Evolutionary conservation across 768 basidiomycete species (phyloP).

Genomic region (Neoboletus brunneissimus): DNA sequence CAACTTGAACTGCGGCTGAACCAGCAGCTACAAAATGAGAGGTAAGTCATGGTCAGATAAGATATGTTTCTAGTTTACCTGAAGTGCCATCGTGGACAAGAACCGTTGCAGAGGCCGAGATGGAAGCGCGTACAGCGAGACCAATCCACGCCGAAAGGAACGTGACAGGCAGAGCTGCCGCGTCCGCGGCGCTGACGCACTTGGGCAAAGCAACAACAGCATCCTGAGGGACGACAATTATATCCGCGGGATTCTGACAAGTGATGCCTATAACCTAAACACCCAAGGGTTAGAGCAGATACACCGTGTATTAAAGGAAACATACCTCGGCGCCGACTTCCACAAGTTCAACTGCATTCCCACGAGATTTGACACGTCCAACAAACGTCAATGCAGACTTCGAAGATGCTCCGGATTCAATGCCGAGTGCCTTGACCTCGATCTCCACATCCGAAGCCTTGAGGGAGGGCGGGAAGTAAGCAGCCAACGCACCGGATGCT

Average conservation of each 20-base stretch:
- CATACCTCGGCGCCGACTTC: conserved; percentile 11
- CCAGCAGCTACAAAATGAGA: conserved; percentile 16
- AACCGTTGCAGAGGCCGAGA: conserved; percentile 22
- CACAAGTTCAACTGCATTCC: conserved; percentile 1
- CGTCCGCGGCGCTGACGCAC: conserved; percentile 15
- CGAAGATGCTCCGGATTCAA: neutral
- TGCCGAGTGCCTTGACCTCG: conserved; percentile 15
- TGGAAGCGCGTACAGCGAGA: conserved; percentile 16
- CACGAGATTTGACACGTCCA: conserved; percentile 19
- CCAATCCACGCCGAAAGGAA: conserved; percentile 31
- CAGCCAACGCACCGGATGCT: conserved; percentile 11
- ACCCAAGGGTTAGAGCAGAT: neutral
- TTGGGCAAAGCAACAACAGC: conserved; percentile 13
- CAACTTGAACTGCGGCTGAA: conserved; percentile 26
- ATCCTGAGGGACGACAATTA: conserved; percentile 14
- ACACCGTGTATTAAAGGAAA: neutral
- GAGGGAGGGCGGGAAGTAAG: conserved; percentile 20
- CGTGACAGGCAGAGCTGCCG: conserved; percentile 19
- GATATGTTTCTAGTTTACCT: conserved; percentile 5
- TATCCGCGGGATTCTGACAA: conserved; percentile 15
- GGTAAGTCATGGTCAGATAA: neutral
- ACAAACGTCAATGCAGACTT: conserved; percentile 18
- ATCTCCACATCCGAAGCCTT: conserved; percentile 20
- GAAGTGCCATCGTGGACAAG: conserved; percentile 29
- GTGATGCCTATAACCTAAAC: conserved; percentile 20